These are phyloP conservation scores for Tricholomella constricta DNA, from an alignment of 768 basidiomycete species.

Conservation along the genomic window DNA sequence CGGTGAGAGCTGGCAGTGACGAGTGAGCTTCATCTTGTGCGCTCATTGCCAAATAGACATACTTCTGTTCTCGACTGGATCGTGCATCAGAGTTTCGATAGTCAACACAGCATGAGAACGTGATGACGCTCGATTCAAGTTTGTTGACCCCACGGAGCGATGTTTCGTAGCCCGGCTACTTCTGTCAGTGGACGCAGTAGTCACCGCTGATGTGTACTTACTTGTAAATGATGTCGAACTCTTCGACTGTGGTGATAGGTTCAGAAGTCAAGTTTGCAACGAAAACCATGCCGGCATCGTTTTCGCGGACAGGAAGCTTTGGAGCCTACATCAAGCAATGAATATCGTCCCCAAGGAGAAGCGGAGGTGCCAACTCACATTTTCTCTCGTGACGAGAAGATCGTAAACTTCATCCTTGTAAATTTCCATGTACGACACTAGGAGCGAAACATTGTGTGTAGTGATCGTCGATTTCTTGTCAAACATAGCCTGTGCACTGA, in stretches of 20 bases:
- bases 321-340: constrained; percentile 37
- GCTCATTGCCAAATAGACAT: constrained; percentile 18
- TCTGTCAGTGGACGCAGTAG: background rate
- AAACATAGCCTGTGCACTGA: constrained; percentile 52
- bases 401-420: constrained; percentile 93
- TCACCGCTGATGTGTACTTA: constrained; percentile 20
- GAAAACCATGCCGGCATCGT: constrained; percentile 54
- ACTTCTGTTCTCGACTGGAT: constrained; percentile 58
- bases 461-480: constrained; percentile 42
- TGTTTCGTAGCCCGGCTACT: constrained; percentile 67
- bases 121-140: constrained; percentile 82
- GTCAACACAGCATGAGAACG: constrained; percentile 88
- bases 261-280: constrained; percentile 52
- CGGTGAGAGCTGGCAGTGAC: constrained; percentile 54
- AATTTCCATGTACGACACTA: constrained; percentile 85
- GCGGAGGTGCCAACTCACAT: constrained; percentile 40
- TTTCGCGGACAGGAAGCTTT: constrained; percentile 56
- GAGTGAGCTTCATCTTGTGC: constrained; percentile 4
- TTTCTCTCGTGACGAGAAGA: constrained; percentile 72
- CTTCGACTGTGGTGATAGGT: constrained; percentile 40
- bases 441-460: constrained; percentile 46
- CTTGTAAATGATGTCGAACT: constrained; percentile 51
- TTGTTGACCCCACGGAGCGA: constrained; percentile 85
- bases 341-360: background rate
- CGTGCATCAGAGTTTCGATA: constrained; percentile 62